phyloP scores from a whole-genome alignment of 2,329 filamentous ascomycete genomes.

The Colletotrichum agaves region DNA sequence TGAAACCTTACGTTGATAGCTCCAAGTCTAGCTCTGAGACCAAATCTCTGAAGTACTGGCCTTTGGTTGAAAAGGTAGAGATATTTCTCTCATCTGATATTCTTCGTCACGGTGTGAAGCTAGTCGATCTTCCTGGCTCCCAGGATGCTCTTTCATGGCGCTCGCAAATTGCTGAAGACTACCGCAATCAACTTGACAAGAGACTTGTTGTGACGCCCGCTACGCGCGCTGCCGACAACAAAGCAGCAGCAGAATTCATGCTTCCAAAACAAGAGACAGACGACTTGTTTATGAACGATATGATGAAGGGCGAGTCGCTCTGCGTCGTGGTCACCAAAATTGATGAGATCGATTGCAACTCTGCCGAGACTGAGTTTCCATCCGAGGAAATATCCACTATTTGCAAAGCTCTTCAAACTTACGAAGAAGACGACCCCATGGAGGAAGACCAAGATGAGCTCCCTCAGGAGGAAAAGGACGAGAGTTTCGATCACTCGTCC shows the following conservation, averaged over 20 bases:
- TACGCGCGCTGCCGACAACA: constrained; percentile 37
- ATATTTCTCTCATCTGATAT: constrained; percentile 27
- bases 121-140: constrained; percentile 39
- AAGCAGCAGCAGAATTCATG: constrained; percentile 33
- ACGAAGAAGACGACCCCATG: background rate
- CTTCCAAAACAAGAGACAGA: constrained; percentile 28
- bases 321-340: constrained; percentile 36
- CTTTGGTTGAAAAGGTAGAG: constrained; percentile 36
- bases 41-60: constrained; percentile 23
- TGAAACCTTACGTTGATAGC: constrained; percentile 35
- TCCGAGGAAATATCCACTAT: no score
- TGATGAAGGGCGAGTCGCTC: constrained; percentile 21
- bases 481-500: background rate
- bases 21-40: background rate
- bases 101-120: constrained; percentile 33
- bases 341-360: constrained; percentile 32
- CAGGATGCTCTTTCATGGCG: constrained; percentile 35
- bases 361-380: no score
- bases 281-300: constrained; percentile 35
- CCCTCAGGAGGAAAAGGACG: background rate
- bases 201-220: constrained; percentile 34
- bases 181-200: constrained; percentile 23
- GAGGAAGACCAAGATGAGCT: background rate
- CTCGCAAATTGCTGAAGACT: constrained; percentile 24
- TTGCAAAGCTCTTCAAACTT: background rate